A percentile compares a stretch with the other conserved stretches of the same genome.
Conservation (phyloP, 1,139 yeast genomes). For the Geotrichum australiense region DNA sequence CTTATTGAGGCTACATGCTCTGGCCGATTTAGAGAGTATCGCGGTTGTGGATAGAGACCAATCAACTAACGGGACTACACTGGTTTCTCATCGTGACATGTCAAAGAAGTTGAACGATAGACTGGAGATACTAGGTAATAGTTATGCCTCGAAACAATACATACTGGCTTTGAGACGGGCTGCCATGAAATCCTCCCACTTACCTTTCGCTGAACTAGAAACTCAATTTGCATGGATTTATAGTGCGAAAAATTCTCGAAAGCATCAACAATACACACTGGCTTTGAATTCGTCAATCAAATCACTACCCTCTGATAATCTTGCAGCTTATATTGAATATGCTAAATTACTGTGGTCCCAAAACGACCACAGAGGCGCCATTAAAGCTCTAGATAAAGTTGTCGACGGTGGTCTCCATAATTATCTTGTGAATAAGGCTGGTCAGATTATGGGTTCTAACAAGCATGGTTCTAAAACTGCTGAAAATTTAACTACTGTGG, state of each 20-base stretch:
- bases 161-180: conserved; percentile 38
- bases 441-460: conserved; percentile 3
- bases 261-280: conserved; percentile 61
- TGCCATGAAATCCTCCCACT: conserved; percentile 36
- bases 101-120: conserved; percentile 27
- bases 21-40: conserved; percentile 51
- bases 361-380: conserved; percentile 83
- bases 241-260: conserved; percentile 62
- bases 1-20: conserved; percentile 61
- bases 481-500: conserved; percentile 11
- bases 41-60: conserved; percentile 23
- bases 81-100: conserved; percentile 22
- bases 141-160: conserved; percentile 34
- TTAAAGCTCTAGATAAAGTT: conserved; percentile 53
- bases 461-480: neutral
- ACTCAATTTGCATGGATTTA: conserved; percentile 50
- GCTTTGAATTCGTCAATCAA: conserved; percentile 68
- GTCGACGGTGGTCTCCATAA: conserved; percentile 26
- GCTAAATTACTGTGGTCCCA: conserved; percentile 85
- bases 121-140: conserved; percentile 31
- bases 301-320: conserved; percentile 46
- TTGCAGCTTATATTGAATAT: conserved; percentile 65
- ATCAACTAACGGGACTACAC: conserved; percentile 18
- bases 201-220: conserved; percentile 36
- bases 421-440: conserved; percentile 15